A percentile compares a stretch with the other conserved stretches of the same genome.
phyloP scores from a whole-genome alignment of 768 basidiomycete species.

The Termitomyces sp. region DNA sequence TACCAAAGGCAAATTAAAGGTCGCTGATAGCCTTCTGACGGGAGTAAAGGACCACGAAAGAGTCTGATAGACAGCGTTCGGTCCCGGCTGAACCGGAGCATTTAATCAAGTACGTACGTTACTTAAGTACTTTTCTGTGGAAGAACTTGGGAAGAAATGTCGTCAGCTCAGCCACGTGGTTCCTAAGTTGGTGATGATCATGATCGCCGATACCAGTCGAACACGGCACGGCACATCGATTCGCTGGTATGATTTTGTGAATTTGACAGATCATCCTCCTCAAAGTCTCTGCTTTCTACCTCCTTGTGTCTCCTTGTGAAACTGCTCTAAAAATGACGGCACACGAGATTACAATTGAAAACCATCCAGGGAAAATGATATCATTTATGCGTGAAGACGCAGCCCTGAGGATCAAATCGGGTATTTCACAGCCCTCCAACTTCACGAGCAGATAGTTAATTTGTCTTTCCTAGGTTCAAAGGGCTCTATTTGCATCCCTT shows the following conservation, averaged over 20 bases:
- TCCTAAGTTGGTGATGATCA: too few species aligned
- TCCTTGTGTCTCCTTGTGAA: too few species aligned
- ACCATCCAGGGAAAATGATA: constrained; percentile 8
- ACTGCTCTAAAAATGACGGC: not conserved
- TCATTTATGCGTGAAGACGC: constrained; percentile 13
- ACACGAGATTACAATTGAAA: constrained; percentile 13
- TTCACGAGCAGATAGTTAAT: not conserved
- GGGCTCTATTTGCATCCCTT: constrained; percentile 31
- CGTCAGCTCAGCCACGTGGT: too few species aligned
- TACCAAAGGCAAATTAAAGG: constrained; percentile 18
- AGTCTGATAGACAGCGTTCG: not conserved
- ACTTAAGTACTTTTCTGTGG: too few species aligned
- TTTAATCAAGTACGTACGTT: not conserved
- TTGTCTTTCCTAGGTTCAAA: constrained; percentile 1
- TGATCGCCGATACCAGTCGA: too few species aligned
- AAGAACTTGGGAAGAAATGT: too few species aligned
- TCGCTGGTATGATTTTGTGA: too few species aligned
- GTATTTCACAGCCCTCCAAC: constrained; percentile 2
- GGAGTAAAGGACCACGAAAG: not conserved
- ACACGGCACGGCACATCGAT: too few species aligned
- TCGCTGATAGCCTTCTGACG: not conserved
- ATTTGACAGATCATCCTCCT: not conserved
- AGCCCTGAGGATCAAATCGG: constrained; percentile 13
- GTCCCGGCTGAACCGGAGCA: not conserved
- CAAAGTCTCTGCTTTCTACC: too few species aligned